A percentile compares a stretch with the other conserved stretches of the same genome.
phyloP scores from a whole-genome alignment of 2,329 filamentous ascomycete species.

The Fusarium brachygibbosum region DNA sequence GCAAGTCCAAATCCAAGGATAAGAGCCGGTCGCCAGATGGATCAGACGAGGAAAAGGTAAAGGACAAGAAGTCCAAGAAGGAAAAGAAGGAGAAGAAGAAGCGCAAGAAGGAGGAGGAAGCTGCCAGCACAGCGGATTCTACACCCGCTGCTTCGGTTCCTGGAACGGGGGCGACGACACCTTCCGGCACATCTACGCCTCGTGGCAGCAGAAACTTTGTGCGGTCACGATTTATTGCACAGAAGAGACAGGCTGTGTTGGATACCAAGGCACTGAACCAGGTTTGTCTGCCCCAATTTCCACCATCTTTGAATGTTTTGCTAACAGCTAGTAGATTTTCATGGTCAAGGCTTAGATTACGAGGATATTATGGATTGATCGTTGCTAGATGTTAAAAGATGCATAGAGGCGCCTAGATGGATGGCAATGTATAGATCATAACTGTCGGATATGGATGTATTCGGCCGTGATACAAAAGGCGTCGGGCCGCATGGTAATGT shows the following conservation, averaged over 20 bases:
- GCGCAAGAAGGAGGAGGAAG: constrained; percentile 60
- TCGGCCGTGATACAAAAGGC: constrained; percentile 11
- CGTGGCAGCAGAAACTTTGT: constrained; percentile 76
- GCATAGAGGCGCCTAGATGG: constrained; percentile 17
- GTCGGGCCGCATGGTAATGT: constrained; percentile 14
- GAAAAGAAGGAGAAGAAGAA: constrained; percentile 63
- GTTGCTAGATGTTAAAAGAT: not conserved
- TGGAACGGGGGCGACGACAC: constrained; percentile 56
- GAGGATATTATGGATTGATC: not conserved
- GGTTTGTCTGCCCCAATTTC: constrained; percentile 68
- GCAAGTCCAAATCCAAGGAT: constrained; percentile 51
- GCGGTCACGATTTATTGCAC: constrained; percentile 85
- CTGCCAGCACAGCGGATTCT: constrained; percentile 36
- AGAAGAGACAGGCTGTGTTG: constrained; percentile 86
- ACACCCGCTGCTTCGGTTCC: constrained; percentile 51
- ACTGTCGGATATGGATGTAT: constrained; percentile 5
- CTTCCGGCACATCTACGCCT: constrained; percentile 62
- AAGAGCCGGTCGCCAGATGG: constrained; percentile 49
- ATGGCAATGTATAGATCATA: constrained; percentile 5
- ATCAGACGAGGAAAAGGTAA: constrained; percentile 48
- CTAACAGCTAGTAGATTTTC: constrained; percentile 67
- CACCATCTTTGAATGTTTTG: not conserved
- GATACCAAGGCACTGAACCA: constrained; percentile 88
- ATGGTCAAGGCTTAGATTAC: constrained; percentile 69
- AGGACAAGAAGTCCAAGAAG: constrained; percentile 57